phyloP scores from a whole-genome alignment of 768 basidiomycete species.

The Glaciozyma antarctica region DNA sequence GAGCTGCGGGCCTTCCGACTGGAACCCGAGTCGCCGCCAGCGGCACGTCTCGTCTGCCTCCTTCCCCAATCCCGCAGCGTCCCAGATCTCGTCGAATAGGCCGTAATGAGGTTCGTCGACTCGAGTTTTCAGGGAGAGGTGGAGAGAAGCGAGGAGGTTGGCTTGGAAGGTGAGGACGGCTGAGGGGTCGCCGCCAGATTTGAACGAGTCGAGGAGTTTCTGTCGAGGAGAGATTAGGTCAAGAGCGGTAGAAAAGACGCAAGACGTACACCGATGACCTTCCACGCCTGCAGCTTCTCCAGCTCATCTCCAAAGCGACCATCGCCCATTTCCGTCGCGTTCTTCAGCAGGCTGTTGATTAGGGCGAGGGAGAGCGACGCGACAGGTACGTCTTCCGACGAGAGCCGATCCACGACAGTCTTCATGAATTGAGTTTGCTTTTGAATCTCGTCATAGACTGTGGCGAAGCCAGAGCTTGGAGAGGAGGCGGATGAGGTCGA shows the following conservation, averaged over 20 bases:
- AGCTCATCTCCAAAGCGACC: slow-evolving; percentile 66
- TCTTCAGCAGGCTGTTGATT: slow-evolving; percentile 72
- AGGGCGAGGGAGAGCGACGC: slow-evolving; percentile 63
- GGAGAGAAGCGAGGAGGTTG: slow-evolving; percentile 60
- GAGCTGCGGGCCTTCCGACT: slow-evolving; percentile 58
- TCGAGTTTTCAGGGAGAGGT: background rate
- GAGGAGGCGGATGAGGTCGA: background rate
- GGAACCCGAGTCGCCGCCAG: slow-evolving; percentile 56
- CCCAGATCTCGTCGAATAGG: slow-evolving; percentile 55
- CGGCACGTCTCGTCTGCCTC: slow-evolving; percentile 47
- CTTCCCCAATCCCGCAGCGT: slow-evolving; percentile 33
- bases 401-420: slow-evolving; percentile 68
- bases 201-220: slow-evolving; percentile 67
- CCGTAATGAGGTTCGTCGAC: slow-evolving; percentile 2
- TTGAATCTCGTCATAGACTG: slow-evolving; percentile 73
- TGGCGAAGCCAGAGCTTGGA: slow-evolving; percentile 61
- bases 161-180: slow-evolving; percentile 81
- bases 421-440: slow-evolving; percentile 61
- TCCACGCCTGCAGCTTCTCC: slow-evolving; percentile 50
- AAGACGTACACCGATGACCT: slow-evolving; percentile 2
- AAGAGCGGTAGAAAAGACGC: background rate
- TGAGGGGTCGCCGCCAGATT: slow-evolving; percentile 48
- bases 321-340: slow-evolving; percentile 69
- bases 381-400: slow-evolving; percentile 50
- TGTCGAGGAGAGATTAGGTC: background rate